Evolutionary conservation across 2,329 filamentous ascomycete genomes (phyloP), one percentile per base, ranked within the genome.

Genomic region (Xylariaceae sp.): DNA sequence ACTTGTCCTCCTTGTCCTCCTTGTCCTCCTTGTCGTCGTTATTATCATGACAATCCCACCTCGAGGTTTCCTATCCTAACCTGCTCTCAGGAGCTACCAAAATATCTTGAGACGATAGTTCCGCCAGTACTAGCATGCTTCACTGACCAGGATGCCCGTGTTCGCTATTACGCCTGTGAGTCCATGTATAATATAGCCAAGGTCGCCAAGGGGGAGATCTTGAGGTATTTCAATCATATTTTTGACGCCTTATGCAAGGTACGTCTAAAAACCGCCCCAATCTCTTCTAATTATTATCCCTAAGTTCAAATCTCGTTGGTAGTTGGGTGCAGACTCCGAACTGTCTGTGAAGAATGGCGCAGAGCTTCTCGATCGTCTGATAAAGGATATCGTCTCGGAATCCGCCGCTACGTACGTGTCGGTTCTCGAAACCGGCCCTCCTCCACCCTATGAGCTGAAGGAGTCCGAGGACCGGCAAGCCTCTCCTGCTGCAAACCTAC

Each of bases 161-260:
- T 98, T 29, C 86, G 95, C 62, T 99, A 99, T 74, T 99, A 99
- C 76, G 95, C 95, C 20, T 99, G 95, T 76, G 95, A 99, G 79
- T 96, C 93, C 74, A 99, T 99, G 95, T 99, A 99, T 78, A 99
- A 99, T 75, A 99, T 99, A 71, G 93, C 95, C 70, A 99, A 99
- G 77, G 95, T 99, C 46, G 95, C 93, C 58, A 99, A 99, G 76
- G 95, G 96, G 40, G 95, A 99, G 75, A 95, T 99, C 19, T 76
- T 99, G 63, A 85, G 96, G 41, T 99, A 96, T 79, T 99, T 99
- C 76, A 99, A 99, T 75, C 90, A 96, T 68, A 95, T 99, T 61
- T 99, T 99, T 70, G 95, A 99, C 77, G 92, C 95, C 20, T 79
- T 99, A 52, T 96, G 93, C 79, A 98, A 97, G 84, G 92, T 96